Conservation (phyloP, 73 alveolate genomes). For the Effrenium voratum region DNA sequence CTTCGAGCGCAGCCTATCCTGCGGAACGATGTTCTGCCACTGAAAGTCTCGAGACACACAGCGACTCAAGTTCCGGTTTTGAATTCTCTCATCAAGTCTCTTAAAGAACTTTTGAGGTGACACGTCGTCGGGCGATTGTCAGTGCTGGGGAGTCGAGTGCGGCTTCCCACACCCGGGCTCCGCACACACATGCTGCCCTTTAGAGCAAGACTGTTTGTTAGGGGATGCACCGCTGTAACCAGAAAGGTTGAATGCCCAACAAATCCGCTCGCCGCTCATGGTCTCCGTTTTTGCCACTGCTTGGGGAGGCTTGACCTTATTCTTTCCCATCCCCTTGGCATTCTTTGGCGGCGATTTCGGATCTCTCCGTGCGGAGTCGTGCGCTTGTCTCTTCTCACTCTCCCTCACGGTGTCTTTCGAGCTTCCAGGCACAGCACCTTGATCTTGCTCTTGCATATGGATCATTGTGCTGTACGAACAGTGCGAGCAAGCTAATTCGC, state of each 20-base stretch:
- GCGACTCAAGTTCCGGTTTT: no score
- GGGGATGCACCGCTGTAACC: not conserved
- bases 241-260: not conserved
- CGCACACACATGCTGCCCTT: not conserved
- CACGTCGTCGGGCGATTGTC: not conserved
- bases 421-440: no score
- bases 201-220: not conserved
- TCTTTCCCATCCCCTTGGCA: not conserved
- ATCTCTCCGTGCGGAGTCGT: not conserved
- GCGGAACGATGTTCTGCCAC: not conserved
- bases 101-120: not conserved
- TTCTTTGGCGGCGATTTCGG: not conserved
- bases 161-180: constrained; percentile 23
- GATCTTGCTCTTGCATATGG: no score
- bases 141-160: not conserved
- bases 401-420: not conserved
- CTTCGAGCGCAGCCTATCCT: not conserved
- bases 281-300: not conserved
- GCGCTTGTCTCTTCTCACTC: not conserved
- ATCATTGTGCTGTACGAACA: no score
- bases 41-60: not conserved
- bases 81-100: no score
- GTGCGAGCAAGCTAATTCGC: no score
- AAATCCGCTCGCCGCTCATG: not conserved
- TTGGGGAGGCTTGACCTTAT: not conserved